These are phyloP conservation scores for Eucalyptus viminalis DNA, from an alignment of 345 rosid species.

Conservation along the genomic window DNA sequence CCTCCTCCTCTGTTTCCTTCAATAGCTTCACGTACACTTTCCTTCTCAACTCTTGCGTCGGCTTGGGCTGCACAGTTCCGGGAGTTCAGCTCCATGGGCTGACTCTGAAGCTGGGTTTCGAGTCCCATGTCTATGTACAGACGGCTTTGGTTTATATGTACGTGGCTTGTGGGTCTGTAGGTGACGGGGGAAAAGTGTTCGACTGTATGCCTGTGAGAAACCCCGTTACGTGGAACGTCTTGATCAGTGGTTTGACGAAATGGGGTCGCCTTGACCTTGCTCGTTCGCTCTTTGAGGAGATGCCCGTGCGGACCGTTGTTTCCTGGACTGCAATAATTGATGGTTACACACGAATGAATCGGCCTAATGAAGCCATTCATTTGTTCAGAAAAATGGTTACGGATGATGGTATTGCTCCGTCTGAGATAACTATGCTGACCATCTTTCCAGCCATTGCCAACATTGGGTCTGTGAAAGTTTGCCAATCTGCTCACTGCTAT, in stretches of 20 bases:
- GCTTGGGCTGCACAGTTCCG: conserved; percentile 1
- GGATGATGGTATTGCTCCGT: conserved; percentile 32
- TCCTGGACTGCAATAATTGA: conserved; percentile 83
- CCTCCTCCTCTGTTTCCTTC: neutral
- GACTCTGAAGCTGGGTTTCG: conserved; percentile 52
- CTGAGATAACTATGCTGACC: conserved; percentile 55
- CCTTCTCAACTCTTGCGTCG: conserved; percentile 1
- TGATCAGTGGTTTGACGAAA: conserved; percentile 61
- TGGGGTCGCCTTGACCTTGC: conserved; percentile 53
- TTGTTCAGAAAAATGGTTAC: conserved; percentile 60
- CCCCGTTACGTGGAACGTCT: conserved; percentile 67
- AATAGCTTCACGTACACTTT: conserved; percentile 16
- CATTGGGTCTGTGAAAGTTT: conserved; percentile 29
- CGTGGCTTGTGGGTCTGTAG: conserved; percentile 2
- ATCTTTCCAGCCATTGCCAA: conserved; percentile 53
- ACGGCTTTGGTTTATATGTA: conserved; percentile 53
- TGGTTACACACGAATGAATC: conserved; percentile 47
- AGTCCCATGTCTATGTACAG: conserved; percentile 48
- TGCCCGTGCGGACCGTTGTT: conserved; percentile 54
- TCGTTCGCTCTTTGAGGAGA: conserved; percentile 38
- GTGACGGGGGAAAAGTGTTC: conserved; percentile 31
- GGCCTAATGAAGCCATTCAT: conserved; percentile 34
- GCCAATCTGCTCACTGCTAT: conserved; percentile 50
- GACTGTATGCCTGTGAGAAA: conserved; percentile 62
- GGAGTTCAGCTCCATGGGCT: conserved; percentile 57